Evolutionary conservation across 2,329 filamentous ascomycete genomes (phyloP).

Genomic region (Penicillium sp.): DNA sequence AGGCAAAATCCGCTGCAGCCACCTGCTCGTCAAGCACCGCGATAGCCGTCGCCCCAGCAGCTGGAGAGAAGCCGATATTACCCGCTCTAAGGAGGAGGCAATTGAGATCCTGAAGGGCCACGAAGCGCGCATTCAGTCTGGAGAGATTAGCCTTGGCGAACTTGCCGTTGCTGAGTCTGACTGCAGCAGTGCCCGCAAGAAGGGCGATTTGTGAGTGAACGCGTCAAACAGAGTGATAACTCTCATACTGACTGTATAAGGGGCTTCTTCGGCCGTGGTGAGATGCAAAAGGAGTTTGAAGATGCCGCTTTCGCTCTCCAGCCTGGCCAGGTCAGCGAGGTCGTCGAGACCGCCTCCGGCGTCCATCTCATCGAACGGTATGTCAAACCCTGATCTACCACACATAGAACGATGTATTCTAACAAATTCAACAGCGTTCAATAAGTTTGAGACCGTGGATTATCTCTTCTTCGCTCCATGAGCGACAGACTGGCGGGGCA

Average conservation of each 20-base stretch:
- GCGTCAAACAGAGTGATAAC: not conserved
- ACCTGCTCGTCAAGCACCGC: slow-evolving; percentile 90
- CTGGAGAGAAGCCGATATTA: slow-evolving; percentile 91
- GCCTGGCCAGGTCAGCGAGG: slow-evolving; percentile 79
- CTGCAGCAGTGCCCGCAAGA: slow-evolving; percentile 92
- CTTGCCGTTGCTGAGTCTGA: slow-evolving; percentile 88
- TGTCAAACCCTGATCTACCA: slow-evolving; percentile 19
- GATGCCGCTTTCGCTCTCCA: slow-evolving; percentile 90
- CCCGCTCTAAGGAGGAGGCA: slow-evolving; percentile 84
- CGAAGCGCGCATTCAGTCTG: slow-evolving; percentile 72
- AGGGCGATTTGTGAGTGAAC: slow-evolving; percentile 73
- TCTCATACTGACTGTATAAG: slow-evolving; percentile 37
- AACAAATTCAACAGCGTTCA: slow-evolving; percentile 5
- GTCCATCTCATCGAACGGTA: slow-evolving; percentile 96
- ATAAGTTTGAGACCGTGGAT: not conserved
- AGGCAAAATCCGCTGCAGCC: slow-evolving; percentile 90
- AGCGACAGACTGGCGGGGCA: not conserved
- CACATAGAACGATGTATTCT: not conserved
- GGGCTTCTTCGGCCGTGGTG: slow-evolving; percentile 88
- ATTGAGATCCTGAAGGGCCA: slow-evolving; percentile 72
- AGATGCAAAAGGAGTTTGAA: slow-evolving; percentile 99
- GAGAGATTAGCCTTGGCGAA: slow-evolving; percentile 71
- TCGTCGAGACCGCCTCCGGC: slow-evolving; percentile 91
- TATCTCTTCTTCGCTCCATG: not conserved
- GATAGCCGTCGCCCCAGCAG: slow-evolving; percentile 86